These are phyloP conservation scores for Daedaleopsis nitida DNA, from an alignment of 768 basidiomycete genomes.

Conservation along the genomic window DNA sequence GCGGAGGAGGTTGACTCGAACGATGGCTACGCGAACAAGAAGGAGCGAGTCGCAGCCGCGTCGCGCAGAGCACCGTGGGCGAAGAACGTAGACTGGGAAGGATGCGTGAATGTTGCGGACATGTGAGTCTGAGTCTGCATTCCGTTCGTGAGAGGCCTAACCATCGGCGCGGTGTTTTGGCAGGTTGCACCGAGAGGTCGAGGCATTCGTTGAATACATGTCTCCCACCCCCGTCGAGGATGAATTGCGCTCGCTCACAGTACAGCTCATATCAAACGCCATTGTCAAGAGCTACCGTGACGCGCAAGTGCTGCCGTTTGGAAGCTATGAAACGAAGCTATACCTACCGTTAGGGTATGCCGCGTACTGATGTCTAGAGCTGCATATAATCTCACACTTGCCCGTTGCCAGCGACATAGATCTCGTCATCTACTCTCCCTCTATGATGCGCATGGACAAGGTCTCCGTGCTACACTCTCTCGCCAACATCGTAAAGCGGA, in stretches of 20 bases:
- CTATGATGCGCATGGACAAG: slow-evolving; percentile 73
- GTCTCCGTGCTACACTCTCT: slow-evolving; percentile 72
- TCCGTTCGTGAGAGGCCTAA: background rate
- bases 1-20: slow-evolving; percentile 47
- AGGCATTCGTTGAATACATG: slow-evolving; percentile 84
- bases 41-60: slow-evolving; percentile 51
- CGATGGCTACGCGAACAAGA: slow-evolving; percentile 56
- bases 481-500: slow-evolving; percentile 73
- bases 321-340: slow-evolving; percentile 89
- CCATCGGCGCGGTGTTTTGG: slow-evolving; percentile 1
- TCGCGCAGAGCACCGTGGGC: slow-evolving; percentile 69
- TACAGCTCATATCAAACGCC: slow-evolving; percentile 67
- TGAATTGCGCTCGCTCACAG: slow-evolving; percentile 75
- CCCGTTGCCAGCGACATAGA: slow-evolving; percentile 80
- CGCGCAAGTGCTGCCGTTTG: slow-evolving; percentile 84
- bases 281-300: slow-evolving; percentile 73
- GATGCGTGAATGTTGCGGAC: slow-evolving; percentile 78
- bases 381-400: background rate
- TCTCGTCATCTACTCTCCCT: slow-evolving; percentile 80
- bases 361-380: background rate
- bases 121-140: slow-evolving; percentile 53
- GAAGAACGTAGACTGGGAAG: slow-evolving; percentile 66
- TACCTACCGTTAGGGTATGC: slow-evolving; percentile 91
- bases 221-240: slow-evolving; percentile 86
- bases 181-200: slow-evolving; percentile 87